Conservation (phyloP, 2,329 filamentous ascomycete species). For the Periconia sp. region DNA sequence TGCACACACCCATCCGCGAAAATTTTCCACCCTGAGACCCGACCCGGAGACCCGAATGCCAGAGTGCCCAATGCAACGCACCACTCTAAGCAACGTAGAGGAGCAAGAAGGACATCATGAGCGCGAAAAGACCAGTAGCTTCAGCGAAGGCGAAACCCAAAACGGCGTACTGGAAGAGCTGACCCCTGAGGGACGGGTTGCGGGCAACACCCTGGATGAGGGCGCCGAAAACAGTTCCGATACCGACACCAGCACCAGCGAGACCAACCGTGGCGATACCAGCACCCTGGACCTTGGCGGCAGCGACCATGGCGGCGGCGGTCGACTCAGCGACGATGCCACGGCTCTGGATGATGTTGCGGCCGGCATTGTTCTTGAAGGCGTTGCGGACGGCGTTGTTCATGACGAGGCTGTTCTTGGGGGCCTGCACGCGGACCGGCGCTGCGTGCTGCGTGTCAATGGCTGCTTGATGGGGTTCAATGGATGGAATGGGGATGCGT, state of each 20-base stretch:
- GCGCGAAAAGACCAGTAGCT: conserved; percentile 73
- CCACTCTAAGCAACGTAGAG: conserved; percentile 50
- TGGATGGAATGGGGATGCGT: conserved; percentile 21
- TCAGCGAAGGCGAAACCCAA: conserved; percentile 95
- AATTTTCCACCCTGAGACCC: conserved; percentile 45
- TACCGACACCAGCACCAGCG: conserved; percentile 92
- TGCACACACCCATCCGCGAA: conserved; percentile 48
- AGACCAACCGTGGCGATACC: conserved; percentile 82
- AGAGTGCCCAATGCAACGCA: conserved; percentile 41
- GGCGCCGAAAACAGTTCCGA: conserved; percentile 91
- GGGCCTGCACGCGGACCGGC: conserved; percentile 31
- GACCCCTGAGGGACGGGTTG: conserved; percentile 92
- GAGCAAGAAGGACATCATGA: conserved; percentile 56
- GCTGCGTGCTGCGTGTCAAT: conserved; percentile 42
- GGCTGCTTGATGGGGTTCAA: conserved; percentile 38
- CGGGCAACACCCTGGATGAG: conserved; percentile 89
- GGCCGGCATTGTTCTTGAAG: conserved; percentile 49
- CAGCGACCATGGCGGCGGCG: conserved; percentile 50
- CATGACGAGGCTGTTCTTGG: conserved; percentile 46
- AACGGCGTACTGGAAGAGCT: conserved; percentile 97
- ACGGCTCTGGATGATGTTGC: conserved; percentile 49
- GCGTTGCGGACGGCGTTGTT: conserved; percentile 45
- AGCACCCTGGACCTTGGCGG: conserved; percentile 51
- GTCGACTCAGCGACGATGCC: conserved; percentile 51
- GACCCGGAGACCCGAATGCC: conserved; percentile 41